A percentile compares a stretch with the other conserved stretches of the same genome.
Evolutionary conservation across 106 monocot genomes (phyloP).

Genomic region (Dendrobium chrysotoxum): DNA sequence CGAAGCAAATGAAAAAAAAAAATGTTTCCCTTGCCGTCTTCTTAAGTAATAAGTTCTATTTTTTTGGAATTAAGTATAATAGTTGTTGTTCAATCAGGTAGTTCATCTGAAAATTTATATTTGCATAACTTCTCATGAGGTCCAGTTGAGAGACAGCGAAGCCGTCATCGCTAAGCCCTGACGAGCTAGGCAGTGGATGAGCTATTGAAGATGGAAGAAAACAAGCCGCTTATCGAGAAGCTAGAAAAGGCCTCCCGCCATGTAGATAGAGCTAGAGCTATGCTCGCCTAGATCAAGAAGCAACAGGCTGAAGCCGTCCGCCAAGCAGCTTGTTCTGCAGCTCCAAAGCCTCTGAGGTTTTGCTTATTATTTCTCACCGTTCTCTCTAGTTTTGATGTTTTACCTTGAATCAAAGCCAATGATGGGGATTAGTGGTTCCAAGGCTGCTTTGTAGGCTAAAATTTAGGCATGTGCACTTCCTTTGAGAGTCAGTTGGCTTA

Average conservation of each 20-base stretch:
- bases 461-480: no score
- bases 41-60: no score
- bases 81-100: no score
- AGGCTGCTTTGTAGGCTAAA: background rate
- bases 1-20: no score
- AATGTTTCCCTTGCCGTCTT: no score
- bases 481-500: no score
- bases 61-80: no score
- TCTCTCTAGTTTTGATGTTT: background rate
- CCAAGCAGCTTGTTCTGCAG: constrained; percentile 28
- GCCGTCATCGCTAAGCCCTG: background rate
- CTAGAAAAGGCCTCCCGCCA: constrained; percentile 52
- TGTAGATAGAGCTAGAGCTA: constrained; percentile 56
- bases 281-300: constrained; percentile 54
- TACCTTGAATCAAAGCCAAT: background rate
- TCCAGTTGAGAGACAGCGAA: background rate
- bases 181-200: constrained; percentile 27
- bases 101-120: no score
- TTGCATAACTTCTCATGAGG: background rate
- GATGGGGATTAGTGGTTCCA: background rate
- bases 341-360: constrained; percentile 65
- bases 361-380: background rate
- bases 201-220: constrained; percentile 43
- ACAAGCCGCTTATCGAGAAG: constrained; percentile 48
- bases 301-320: constrained; percentile 47